Percentiles rank a stretch among this genome's conserved stretches.
Conservation (phyloP, 371 early-diverging fungal genomes). For the Rhizopus microsporus region DNA sequence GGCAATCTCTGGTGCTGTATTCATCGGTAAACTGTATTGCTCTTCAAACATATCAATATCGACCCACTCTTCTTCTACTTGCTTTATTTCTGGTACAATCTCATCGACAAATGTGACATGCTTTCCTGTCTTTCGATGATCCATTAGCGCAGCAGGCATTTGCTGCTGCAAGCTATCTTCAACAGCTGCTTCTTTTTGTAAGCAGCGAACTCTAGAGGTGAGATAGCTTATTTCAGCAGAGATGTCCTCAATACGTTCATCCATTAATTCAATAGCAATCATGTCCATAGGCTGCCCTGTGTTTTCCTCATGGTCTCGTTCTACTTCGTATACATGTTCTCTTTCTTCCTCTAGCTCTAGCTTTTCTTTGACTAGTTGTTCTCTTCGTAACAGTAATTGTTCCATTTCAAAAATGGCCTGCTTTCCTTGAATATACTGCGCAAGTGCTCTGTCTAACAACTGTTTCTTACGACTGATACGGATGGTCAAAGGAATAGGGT, state of each 20-base stretch:
- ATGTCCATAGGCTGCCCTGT: constrained; percentile 42
- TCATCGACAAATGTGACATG: constrained; percentile 54
- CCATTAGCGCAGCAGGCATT: constrained; percentile 26
- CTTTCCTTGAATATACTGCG: constrained; percentile 43
- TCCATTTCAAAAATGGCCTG: constrained; percentile 43
- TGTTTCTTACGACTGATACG: constrained; percentile 51
- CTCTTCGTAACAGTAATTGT: constrained; percentile 42
- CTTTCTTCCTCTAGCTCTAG: constrained; percentile 64
- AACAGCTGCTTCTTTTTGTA: constrained; percentile 61
- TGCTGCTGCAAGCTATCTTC: constrained; percentile 35
- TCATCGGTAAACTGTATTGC: constrained; percentile 50
- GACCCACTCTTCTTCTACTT: constrained; percentile 34
- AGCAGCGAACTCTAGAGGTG: constrained; percentile 61
- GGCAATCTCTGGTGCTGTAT: constrained; percentile 58
- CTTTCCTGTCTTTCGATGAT: constrained; percentile 31
- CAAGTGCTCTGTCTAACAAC: constrained; percentile 57
- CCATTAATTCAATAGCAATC: constrained; percentile 64
- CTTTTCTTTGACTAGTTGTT: constrained; percentile 62
- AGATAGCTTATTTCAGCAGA: constrained; percentile 76
- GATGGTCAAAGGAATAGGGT: constrained; percentile 23
- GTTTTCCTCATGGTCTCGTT: constrained; percentile 49
- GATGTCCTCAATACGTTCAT: constrained; percentile 76
- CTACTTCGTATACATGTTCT: constrained; percentile 55
- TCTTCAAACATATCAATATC: constrained; percentile 58
- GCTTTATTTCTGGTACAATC: constrained; percentile 27